Conservation (phyloP, 177 flowering plant genomes). For the Tripterygium wilfordii region DNA sequence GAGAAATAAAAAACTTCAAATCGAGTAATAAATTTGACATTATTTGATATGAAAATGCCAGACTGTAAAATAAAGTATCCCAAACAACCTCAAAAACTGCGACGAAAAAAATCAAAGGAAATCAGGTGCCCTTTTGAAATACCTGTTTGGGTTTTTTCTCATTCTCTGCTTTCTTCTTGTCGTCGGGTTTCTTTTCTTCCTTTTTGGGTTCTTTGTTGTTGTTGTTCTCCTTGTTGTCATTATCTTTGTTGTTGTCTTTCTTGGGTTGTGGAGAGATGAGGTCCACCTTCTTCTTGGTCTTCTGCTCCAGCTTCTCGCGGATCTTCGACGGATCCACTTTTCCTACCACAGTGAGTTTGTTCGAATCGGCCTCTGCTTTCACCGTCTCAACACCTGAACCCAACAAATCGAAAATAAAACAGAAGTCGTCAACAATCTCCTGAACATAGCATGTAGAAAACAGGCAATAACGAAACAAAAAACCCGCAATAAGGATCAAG, state of each 20-base stretch:
- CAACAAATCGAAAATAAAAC: too few relatives aligned
- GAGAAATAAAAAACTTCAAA: too few relatives aligned
- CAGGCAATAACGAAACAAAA: background rate
- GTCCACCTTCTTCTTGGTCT: conserved; percentile 62
- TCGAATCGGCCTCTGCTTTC: conserved; percentile 27
- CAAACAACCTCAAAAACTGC: too few relatives aligned
- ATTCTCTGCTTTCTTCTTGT: background rate
- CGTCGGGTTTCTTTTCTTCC: conserved; percentile 24
- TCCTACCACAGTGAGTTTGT: conserved; percentile 67
- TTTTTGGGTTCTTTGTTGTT: background rate
- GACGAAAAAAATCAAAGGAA: too few relatives aligned
- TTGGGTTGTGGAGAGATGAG: conserved; percentile 55
- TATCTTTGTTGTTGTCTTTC: conserved; percentile 26
- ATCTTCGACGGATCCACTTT: conserved; percentile 52
- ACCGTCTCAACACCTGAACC: conserved; percentile 53
- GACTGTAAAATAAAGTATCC: too few relatives aligned
- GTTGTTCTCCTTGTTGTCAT: conserved; percentile 9
- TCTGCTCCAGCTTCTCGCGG: conserved; percentile 40
- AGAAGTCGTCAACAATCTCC: too few relatives aligned
- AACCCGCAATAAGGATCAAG: too few relatives aligned
- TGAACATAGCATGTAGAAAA: background rate
- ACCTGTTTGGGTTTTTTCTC: conserved; percentile 46
- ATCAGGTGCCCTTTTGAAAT: too few relatives aligned
- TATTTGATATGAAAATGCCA: too few relatives aligned
- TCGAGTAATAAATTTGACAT: too few relatives aligned